phyloP scores from a whole-genome alignment of 768 basidiomycete species.

The Pisolithus marmoratus region DNA sequence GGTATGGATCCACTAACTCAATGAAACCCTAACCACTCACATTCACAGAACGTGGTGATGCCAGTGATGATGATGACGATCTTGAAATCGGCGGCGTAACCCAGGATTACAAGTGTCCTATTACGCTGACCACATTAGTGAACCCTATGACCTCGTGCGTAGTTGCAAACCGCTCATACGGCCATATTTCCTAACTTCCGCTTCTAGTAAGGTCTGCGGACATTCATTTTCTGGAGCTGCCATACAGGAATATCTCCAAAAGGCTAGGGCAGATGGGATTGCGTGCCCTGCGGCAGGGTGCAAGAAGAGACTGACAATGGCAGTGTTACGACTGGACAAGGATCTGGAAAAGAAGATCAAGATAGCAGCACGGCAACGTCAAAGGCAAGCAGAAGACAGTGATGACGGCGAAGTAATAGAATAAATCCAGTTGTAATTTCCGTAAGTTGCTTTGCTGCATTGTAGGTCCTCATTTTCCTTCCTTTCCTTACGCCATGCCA shows the following conservation, averaged over 20 bases:
- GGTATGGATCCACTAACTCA: constrained; percentile 35
- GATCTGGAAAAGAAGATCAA: constrained; percentile 60
- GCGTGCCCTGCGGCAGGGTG: constrained; percentile 75
- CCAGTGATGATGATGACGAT: constrained; percentile 82
- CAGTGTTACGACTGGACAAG: constrained; percentile 48
- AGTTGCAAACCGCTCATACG: neutral
- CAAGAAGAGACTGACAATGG: constrained; percentile 47
- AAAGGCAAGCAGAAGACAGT: constrained; percentile 32
- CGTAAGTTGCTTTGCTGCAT: neutral
- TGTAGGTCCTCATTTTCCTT: neutral
- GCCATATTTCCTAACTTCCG: constrained; percentile 2
- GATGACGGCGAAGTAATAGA: constrained; percentile 59
- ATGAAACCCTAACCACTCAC: neutral
- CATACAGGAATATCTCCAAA: constrained; percentile 58
- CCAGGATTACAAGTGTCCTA: constrained; percentile 79
- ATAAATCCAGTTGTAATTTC: constrained; percentile 13
- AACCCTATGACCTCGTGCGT: constrained; percentile 82
- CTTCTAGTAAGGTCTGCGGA: constrained; percentile 54
- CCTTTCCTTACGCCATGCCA: neutral
- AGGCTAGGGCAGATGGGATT: constrained; percentile 26
- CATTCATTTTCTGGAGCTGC: constrained; percentile 80
- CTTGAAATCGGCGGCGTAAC: constrained; percentile 83
- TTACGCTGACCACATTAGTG: constrained; percentile 59
- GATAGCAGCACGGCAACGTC: constrained; percentile 48
- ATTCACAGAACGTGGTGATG: constrained; percentile 66